These are phyloP conservation scores for Teunomyces aglyptinius DNA, from an alignment of 805 yeast species.

Conservation along the genomic window DNA sequence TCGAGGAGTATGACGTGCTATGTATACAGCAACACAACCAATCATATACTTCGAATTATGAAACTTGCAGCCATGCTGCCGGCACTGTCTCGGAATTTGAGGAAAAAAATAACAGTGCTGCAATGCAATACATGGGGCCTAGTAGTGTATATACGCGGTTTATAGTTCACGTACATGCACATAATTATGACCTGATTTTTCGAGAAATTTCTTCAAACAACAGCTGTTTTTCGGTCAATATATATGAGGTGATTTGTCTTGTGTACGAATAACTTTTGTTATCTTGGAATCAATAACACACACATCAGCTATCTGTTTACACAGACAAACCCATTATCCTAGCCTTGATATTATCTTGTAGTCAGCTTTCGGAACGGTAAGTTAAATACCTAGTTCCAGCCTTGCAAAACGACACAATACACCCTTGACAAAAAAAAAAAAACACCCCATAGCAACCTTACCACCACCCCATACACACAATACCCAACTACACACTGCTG, in stretches of 20 bases:
- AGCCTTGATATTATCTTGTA: neutral
- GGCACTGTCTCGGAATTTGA: neutral
- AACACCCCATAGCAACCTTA: neutral
- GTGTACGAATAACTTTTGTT: neutral
- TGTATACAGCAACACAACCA: neutral
- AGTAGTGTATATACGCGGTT: neutral
- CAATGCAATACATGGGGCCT: neutral
- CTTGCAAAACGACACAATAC: neutral
- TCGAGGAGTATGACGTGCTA: no score
- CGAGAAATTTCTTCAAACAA: neutral
- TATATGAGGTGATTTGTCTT: conserved; percentile 4
- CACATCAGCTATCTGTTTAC: neutral
- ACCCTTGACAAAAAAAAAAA: neutral
- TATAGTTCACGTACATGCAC: neutral
- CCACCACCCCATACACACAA: conserved; percentile 1
- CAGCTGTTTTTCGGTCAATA: conserved; percentile 4
- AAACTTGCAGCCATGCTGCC: neutral
- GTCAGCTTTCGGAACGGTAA: neutral
- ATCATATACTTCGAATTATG: neutral
- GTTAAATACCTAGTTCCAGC: neutral
- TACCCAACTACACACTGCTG: neutral
- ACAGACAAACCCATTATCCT: neutral
- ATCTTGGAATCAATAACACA: neutral
- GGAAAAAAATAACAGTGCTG: neutral
- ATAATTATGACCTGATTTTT: conserved; percentile 10